Conservation (phyloP, 1,284 basidiomycete species). For the Meripilus lineatus region DNA sequence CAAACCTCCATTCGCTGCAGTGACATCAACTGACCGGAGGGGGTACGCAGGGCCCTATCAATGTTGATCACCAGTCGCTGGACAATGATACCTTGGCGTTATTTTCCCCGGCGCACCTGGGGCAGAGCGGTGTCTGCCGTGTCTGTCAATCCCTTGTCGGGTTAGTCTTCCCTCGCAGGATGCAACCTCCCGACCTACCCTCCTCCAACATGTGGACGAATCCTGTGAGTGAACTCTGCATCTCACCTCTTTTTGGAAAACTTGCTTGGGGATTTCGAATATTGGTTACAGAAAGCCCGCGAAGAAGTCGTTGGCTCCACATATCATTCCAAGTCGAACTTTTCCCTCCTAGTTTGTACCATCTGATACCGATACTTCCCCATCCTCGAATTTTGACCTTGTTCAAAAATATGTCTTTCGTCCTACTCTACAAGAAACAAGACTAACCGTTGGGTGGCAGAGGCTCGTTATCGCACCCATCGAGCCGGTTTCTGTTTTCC, state of each 20-base stretch:
- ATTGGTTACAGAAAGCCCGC: constrained; percentile 60
- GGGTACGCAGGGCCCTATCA: too few species aligned
- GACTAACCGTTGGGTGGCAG: constrained; percentile 58
- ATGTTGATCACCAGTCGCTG: too few species aligned
- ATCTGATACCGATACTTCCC: constrained; percentile 56
- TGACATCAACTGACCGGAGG: too few species aligned
- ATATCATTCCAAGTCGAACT: constrained; percentile 55
- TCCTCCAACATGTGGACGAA: constrained; percentile 46
- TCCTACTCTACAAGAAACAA: constrained; percentile 69
- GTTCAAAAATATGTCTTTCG: constrained; percentile 79
- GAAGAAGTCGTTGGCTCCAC: constrained; percentile 53
- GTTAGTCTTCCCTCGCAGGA: constrained; percentile 46
- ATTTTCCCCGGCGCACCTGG: too few species aligned
- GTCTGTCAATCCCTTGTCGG: constrained; percentile 41
- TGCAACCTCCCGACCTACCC: constrained; percentile 34
- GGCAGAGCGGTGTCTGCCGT: too few species aligned
- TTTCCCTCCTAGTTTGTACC: constrained; percentile 61
- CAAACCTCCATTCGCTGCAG: too few species aligned
- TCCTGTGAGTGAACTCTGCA: constrained; percentile 45
- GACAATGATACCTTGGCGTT: too few species aligned
- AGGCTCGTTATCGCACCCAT: constrained; percentile 63
- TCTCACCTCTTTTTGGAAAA: constrained; percentile 40
- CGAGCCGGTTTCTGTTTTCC: too few species aligned
- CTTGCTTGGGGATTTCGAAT: constrained; percentile 50
- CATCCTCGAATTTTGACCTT: constrained; percentile 59